phyloP scores from a whole-genome alignment of 1,284 basidiomycete genomes.

The Ustilago xerochloae region DNA sequence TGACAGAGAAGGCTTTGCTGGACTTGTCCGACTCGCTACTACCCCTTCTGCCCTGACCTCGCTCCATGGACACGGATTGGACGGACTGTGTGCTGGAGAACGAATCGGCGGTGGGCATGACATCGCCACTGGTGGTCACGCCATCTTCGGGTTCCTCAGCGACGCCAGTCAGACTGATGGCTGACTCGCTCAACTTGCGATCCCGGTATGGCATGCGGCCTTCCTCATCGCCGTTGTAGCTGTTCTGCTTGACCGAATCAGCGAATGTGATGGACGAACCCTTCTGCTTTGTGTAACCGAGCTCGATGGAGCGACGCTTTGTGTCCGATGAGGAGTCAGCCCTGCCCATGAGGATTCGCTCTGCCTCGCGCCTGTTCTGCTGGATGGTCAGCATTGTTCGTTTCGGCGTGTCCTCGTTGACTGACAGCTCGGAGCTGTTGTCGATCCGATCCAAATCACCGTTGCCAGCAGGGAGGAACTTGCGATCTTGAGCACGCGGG shows the following conservation, averaged over 20 bases:
- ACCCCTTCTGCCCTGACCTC: slow-evolving; percentile 26
- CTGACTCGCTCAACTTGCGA: slow-evolving; percentile 61
- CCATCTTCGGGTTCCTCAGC: slow-evolving; percentile 55
- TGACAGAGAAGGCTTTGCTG: slow-evolving; percentile 13
- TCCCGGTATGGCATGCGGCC: slow-evolving; percentile 56
- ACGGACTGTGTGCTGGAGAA: slow-evolving; percentile 21
- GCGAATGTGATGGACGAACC: slow-evolving; percentile 53
- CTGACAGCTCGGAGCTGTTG: slow-evolving; percentile 27
- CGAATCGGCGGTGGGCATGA: slow-evolving; percentile 9
- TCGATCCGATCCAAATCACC: slow-evolving; percentile 36
- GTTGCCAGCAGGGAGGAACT: slow-evolving; percentile 23
- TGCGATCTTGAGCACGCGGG: slow-evolving; percentile 33
- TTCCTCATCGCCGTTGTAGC: slow-evolving; percentile 49
- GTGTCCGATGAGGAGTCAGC: slow-evolving; percentile 13
- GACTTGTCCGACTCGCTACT: slow-evolving; percentile 52
- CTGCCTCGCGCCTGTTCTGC: slow-evolving; percentile 45
- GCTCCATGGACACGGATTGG: slow-evolving; percentile 9
- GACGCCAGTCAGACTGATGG: slow-evolving; percentile 56
- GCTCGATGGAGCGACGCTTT: slow-evolving; percentile 39
- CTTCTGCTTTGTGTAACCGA: slow-evolving; percentile 11
- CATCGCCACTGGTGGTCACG: neutral
- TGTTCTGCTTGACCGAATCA: slow-evolving; percentile 42
- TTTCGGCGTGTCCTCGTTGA: slow-evolving; percentile 34
- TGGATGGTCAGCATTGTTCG: slow-evolving; percentile 28
- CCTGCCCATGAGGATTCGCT: slow-evolving; percentile 44